Conservation (phyloP, 306 rosid species). For the Prunus kanzakura region DNA sequence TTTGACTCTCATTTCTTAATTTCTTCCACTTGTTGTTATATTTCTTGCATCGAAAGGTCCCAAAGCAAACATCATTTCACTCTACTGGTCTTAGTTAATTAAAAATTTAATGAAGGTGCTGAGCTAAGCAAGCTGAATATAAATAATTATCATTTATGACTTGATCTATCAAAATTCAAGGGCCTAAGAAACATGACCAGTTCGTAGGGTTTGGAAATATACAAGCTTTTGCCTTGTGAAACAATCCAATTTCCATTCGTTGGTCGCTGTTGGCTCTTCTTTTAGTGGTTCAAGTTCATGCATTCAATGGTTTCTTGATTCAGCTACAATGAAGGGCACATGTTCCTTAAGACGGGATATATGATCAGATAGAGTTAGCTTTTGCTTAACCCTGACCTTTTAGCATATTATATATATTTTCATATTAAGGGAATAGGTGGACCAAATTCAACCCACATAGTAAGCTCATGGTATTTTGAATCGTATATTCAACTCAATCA, state of each 20-base stretch:
- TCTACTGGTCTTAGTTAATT: not conserved
- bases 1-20: too few species aligned
- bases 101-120: not conserved
- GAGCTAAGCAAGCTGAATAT: constrained; percentile 21
- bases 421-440: not conserved
- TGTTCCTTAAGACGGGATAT: constrained; percentile 10
- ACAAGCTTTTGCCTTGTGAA: constrained; percentile 28
- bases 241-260: constrained; percentile 22
- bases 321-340: constrained; percentile 33
- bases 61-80: not conserved
- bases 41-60: not conserved
- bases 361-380: not conserved
- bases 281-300: constrained; percentile 17
- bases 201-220: constrained; percentile 14
- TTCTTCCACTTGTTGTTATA: not conserved
- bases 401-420: not conserved
- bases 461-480: too few species aligned
- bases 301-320: constrained; percentile 17
- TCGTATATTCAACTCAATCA: too few species aligned
- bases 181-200: not conserved
- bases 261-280: too few species aligned
- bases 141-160: not conserved
- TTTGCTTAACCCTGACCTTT: constrained; percentile 10
- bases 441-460: not conserved
- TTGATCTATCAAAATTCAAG: not conserved